Base-by-base conservation (phyloP, 2,329 filamentous ascomycete species). In the Rhinocladiella similis region DNA sequence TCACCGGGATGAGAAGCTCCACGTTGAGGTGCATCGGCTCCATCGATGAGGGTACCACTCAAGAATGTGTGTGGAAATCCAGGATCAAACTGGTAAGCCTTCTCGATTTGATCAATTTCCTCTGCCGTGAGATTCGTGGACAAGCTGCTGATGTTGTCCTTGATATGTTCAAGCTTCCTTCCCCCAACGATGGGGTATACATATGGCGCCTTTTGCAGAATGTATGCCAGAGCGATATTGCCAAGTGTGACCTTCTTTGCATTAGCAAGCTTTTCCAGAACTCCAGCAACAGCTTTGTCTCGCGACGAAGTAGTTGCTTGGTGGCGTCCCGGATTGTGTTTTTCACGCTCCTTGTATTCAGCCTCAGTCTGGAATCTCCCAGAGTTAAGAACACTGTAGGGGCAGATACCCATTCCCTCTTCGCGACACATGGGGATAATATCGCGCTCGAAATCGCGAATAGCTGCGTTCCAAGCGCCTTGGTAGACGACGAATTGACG, bases 401-500 rank as follows among this genome's bases (percentile, higher is more conserved):
- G 81, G 0, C 77, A 78, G 9, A 86, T 68, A 0, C 75, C 83
- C 81, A 87, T 86, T 27, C 84, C 84, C 64, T 87, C 83, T 19
- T 77, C 75, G 36, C 76, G 76, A 35, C 72, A 76, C 86, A 88
- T 88, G 42, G 84, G 84, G 38, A 89, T 77, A 64, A 87, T 84
- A 14, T 87, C 85, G 20, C 84, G 78, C 73, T 88, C 85, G 49
- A 88, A 82, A 68, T 90, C 87, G 25, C 87, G 81, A 45, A 82
- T 76, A 1, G 74, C 77, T 14, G 80, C 77, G 27, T 74, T 81
- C 84, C 85, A 89, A 10, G 72, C 74, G 12, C 86, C 87, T 70
- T 88, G 84, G 69, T 88, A 89, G 36, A 89, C 81, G 25, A 77
- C 81, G 73, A 91, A 91, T 39, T 81, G 85, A 1, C 83, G 82